Percentiles rank a stretch among this genome's conserved stretches.
Conservation (phyloP, 169 alveolate genomes). For the Blepharisma undulans region DNA sequence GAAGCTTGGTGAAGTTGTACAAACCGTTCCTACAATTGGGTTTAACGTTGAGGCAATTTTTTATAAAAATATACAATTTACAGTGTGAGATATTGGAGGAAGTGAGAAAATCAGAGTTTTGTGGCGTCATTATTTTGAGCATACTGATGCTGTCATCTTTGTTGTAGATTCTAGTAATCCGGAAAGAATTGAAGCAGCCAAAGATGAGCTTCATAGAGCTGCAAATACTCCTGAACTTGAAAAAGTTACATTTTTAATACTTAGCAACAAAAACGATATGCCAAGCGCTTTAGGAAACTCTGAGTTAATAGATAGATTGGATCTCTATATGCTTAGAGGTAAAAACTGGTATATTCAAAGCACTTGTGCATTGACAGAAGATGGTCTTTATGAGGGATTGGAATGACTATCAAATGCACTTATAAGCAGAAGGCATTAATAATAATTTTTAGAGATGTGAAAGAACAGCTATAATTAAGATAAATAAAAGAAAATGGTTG, state of each 20-base stretch:
- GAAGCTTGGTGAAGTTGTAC: constrained; percentile 85
- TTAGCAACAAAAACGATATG: constrained; percentile 99
- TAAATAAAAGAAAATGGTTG: no score
- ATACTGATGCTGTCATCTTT: constrained; percentile 94
- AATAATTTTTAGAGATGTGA: no score
- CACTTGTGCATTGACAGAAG: constrained; percentile 98
- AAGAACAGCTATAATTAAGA: no score
- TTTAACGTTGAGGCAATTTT: constrained; percentile 95
- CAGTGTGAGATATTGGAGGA: constrained; percentile 99
- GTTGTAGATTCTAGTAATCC: constrained; percentile 96
- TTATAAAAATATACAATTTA: constrained; percentile 92
- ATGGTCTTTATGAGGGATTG: constrained; percentile 98
- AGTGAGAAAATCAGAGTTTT: constrained; percentile 90
- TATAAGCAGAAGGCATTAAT: neutral
- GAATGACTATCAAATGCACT: constrained; percentile 95
- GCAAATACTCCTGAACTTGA: constrained; percentile 90
- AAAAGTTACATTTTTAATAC: constrained; percentile 95
- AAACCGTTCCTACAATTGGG: constrained; percentile 92
- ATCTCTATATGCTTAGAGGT: constrained; percentile 88
- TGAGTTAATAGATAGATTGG: constrained; percentile 95
- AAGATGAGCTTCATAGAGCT: constrained; percentile 91
- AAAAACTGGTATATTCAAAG: constrained; percentile 96
- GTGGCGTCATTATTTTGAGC: constrained; percentile 91
- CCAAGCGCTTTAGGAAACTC: constrained; percentile 97
- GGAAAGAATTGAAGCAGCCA: constrained; percentile 87